These are phyloP conservation scores for Talaromyces pinophilus DNA, from an alignment of 2,329 filamentous ascomycete genomes.

Conservation along the genomic window DNA sequence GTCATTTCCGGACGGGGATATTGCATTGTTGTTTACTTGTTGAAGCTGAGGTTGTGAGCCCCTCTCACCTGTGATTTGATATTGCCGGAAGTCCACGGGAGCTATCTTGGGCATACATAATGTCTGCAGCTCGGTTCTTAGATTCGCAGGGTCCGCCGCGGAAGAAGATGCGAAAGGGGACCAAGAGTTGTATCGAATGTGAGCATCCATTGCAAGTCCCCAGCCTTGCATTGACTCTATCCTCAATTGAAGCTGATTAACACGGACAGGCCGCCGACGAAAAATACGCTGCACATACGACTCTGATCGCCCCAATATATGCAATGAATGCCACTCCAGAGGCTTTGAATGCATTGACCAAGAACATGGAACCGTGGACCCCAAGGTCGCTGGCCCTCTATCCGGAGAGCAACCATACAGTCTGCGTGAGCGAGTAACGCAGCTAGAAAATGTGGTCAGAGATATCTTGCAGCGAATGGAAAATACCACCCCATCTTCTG, in stretches of 20 bases:
- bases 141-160: conserved; percentile 38
- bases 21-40: background rate
- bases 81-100: background rate
- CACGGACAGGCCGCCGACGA: conserved; percentile 38
- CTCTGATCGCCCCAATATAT: conserved; percentile 35
- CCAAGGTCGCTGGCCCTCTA: conserved; percentile 26
- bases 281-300: conserved; percentile 48
- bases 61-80: background rate
- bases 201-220: background rate
- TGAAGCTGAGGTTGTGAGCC: conserved; percentile 2
- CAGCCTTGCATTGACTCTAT: background rate
- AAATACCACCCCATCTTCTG: conserved; percentile 1
- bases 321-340: conserved; percentile 45
- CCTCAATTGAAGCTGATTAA: background rate
- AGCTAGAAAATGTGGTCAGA: conserved; percentile 41
- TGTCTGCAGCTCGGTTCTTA: conserved; percentile 25
- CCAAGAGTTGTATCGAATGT: conserved; percentile 48
- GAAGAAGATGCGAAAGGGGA: conserved; percentile 49
- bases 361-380: conserved; percentile 35
- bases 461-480: conserved; percentile 31
- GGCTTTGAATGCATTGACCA: conserved; percentile 45
- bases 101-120: conserved; percentile 11
- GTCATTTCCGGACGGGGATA: background rate
- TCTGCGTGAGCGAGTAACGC: conserved; percentile 41
- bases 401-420: conserved; percentile 37